Evolutionary conservation across 2,329 filamentous ascomycete species (phyloP), one percentile per base, ranked within the genome.

Genomic region (Sordariomycetes sp.): DNA sequence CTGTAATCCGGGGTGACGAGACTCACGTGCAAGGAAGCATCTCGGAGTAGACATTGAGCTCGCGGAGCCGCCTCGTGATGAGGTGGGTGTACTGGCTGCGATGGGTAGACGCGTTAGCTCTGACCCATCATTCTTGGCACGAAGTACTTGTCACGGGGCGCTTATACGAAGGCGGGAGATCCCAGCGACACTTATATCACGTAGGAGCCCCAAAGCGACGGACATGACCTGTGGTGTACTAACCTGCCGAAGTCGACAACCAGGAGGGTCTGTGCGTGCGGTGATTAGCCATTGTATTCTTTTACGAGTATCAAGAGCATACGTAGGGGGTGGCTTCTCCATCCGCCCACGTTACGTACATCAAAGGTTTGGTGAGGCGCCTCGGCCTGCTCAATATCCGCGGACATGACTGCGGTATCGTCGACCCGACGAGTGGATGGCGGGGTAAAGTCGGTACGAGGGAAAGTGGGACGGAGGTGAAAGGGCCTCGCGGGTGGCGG

Each of bases 1-100:
- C 25, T 8, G 7, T 5, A 10, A 20, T 12, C 13, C n/a, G 42
- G 42, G 52, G 3, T 6, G 35, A 28, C 12, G 42, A 25, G 17
- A 42, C 25, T 32, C 42, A 35, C 25, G 86, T 95, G 72, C 90
- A 95, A 24, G 88, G 88, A 51, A 95, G 82, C 85, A 95, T 87
- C 74, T 96, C 90, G 60, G 84, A 84, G 76, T 88, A 96, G 69
- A 95, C 80, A 74, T 86, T 86, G 71, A 95, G 79, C 64, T 87
- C 82, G 63, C 90, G 81, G 32, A 95, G 78, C 36, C 89, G 82
- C 57, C 89, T 78, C 10, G 84, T 83, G 66, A 91, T 90, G 45
- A 91, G 75, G 69, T 90, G 86, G 48, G 82, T 84, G 65, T 85
- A 86, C 71, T 89, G 85, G 25, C 39, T 42, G 25, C n/a, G 8